Evolutionary conservation across 441 rosid species (phyloP), one percentile per base, ranked within the genome.

Genomic region (Kokia cookei): DNA sequence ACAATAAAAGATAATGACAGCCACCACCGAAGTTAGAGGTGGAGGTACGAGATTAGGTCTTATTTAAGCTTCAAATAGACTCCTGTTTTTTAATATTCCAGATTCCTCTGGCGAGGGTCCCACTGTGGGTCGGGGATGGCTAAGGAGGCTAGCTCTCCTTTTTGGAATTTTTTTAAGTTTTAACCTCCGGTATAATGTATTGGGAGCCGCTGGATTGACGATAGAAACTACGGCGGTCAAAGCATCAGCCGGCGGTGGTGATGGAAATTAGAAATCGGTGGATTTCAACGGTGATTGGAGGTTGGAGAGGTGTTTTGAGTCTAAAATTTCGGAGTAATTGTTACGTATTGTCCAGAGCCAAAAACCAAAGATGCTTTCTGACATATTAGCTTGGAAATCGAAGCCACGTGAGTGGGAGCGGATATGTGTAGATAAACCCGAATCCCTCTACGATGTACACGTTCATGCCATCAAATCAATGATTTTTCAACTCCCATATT

Each of bases 31-130:
- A 26, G 69, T 50, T 26, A 8, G 55, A 59, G 48, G 77, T 68
- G 83, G 74, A 24, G 63, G 54, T 55, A 61, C 19, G 67, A 37
- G 72, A 73, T 50, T 69, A 55, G 76, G 7, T 68, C 12, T 15
- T 13, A 11, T 42, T 65, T 73, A 32, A 27, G 26, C 43, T 68
- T 24, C 15, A 13, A 68, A 11, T 8, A 10, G 10, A 65, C 35
- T 47, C 2, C 7, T 32, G 5, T 13, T 24, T 24, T 9, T 65
- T 4, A 2, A 24, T 26, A 27, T 12, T 7, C 55, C 55, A 14
- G 42, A 48, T 66, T 24, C 42, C 71, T 47, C 13, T 13, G 8
- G 15, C 22, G 8, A 3, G 57, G 71, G 42, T 47, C 57, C 57
- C 58, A 48, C 57, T 15, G n/a, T 5, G 68, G 42, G 26, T 0